These are phyloP conservation scores for Prunus persica DNA, from an alignment of 306 rosid species.

Conservation along the genomic window DNA sequence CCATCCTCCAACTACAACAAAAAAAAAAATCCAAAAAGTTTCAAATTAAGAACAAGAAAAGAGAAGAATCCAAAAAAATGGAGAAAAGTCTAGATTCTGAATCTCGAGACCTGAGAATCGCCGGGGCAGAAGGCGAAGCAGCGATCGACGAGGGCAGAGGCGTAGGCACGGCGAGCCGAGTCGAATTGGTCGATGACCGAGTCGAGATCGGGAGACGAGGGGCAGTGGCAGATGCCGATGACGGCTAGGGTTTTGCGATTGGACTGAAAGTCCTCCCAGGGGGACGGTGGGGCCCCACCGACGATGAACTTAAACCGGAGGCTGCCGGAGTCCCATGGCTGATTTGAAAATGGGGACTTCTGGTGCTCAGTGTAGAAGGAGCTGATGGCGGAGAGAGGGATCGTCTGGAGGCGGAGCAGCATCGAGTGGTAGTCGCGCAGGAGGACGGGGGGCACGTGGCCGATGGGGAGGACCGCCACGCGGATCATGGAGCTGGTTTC, in stretches of 20 bases:
- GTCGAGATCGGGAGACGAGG: conserved; percentile 84
- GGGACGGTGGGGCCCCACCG: conserved; percentile 76
- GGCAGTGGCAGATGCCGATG: conserved; percentile 86
- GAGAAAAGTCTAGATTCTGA: not conserved
- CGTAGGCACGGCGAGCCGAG: conserved; percentile 44
- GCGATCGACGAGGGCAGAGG: conserved; percentile 76
- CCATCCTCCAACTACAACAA: conserved; percentile 81
- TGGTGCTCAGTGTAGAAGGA: conserved; percentile 94
- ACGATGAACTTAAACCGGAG: conserved; percentile 81
- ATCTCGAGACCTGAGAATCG: conserved; percentile 66
- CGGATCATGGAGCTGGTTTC: conserved; percentile 84
- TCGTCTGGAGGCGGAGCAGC: conserved; percentile 73
- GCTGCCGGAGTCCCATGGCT: conserved; percentile 90
- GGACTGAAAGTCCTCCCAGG: conserved; percentile 98
- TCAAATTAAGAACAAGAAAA: not conserved
- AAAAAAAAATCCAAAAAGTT: not conserved
- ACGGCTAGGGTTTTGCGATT: conserved; percentile 82
- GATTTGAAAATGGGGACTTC: conserved; percentile 84
- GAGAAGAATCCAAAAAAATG: not conserved
- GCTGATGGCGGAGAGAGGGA: conserved; percentile 82
- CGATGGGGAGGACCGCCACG: conserved; percentile 87
- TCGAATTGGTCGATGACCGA: conserved; percentile 48
- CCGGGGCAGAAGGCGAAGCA: conserved; percentile 89
- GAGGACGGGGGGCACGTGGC: conserved; percentile 52
- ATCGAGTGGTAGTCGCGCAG: conserved; percentile 77